Conservation (phyloP, 768 basidiomycete genomes). For the Tubosaeta sp. region DNA sequence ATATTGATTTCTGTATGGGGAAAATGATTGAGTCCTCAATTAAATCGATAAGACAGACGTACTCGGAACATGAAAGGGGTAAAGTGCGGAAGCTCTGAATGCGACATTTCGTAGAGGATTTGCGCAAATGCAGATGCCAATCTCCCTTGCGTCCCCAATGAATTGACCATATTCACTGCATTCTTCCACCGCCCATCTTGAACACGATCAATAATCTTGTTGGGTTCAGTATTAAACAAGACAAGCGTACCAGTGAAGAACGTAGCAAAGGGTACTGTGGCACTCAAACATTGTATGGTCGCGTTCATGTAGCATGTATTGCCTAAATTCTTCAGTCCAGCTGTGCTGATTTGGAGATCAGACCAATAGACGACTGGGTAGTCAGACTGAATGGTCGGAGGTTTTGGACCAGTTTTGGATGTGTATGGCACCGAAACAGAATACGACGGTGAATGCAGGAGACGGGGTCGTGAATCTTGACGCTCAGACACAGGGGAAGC, state of each 20-base stretch:
- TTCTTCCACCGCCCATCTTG: constrained; percentile 76
- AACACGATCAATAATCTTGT: constrained; percentile 2
- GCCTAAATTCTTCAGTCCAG: constrained; percentile 89
- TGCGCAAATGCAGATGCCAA: constrained; percentile 80
- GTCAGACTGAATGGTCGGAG: constrained; percentile 66
- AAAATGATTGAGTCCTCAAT: constrained; percentile 11
- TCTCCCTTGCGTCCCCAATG: constrained; percentile 82
- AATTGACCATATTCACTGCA: constrained; percentile 82
- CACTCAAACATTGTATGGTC: constrained; percentile 93
- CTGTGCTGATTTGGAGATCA: constrained; percentile 72
- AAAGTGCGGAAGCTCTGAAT: constrained; percentile 77
- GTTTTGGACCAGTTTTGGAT: constrained; percentile 41
- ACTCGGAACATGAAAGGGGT: constrained; percentile 84
- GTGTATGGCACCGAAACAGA: constrained; percentile 18
- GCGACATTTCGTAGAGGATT: constrained; percentile 84
- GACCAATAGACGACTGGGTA: constrained; percentile 85
- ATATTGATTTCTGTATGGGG: constrained; percentile 51
- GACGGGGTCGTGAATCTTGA: constrained; percentile 68
- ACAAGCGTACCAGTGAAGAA: constrained; percentile 77
- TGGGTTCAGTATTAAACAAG: not conserved
- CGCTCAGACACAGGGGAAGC: constrained; percentile 68
- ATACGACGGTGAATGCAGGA: constrained; percentile 36
- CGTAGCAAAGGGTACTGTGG: constrained; percentile 87
- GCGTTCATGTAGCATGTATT: constrained; percentile 99
- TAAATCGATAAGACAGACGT: constrained; percentile 23